Evolutionary conservation across 1,139 yeast genomes (phyloP).

Genomic region (Pneumocystis murina): DNA sequence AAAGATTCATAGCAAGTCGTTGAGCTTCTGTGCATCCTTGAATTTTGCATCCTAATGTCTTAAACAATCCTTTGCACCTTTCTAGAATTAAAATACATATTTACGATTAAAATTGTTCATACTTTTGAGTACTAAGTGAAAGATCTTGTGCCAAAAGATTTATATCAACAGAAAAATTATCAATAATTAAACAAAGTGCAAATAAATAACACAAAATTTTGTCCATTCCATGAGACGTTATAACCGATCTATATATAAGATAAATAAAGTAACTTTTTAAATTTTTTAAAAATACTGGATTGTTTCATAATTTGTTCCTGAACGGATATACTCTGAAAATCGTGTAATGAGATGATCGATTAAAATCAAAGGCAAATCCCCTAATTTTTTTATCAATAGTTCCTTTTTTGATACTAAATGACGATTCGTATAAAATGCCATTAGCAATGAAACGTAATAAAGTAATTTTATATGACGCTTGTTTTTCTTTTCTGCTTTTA

Average conservation of each 20-base stretch:
- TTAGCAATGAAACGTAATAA: conserved; percentile 61
- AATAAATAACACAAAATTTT: conserved; percentile 67
- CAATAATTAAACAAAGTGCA: conserved; percentile 58
- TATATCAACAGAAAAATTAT: conserved; percentile 58
- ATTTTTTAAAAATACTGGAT: neutral
- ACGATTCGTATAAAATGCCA: conserved; percentile 66
- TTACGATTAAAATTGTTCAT: conserved; percentile 24
- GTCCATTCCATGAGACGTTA: conserved; percentile 81
- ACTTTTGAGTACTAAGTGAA: conserved; percentile 62
- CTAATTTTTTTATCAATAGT: conserved; percentile 44
- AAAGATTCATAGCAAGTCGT: conserved; percentile 71
- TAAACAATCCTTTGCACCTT: conserved; percentile 36
- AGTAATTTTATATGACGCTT: conserved; percentile 38
- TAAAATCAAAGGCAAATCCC: conserved; percentile 55
- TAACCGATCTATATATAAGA: conserved; percentile 33
- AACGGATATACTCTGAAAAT: conserved; percentile 44
- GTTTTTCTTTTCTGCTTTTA: conserved; percentile 18
- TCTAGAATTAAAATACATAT: neutral
- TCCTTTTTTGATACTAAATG: conserved; percentile 43
- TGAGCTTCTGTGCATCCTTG: conserved; percentile 65
- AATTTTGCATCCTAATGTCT: conserved; percentile 68
- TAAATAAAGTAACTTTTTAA: conserved; percentile 29
- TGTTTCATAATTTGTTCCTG: conserved; percentile 47
- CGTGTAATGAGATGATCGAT: conserved; percentile 59
- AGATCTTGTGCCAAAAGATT: conserved; percentile 76